Evolutionary conservation across 2,329 filamentous ascomycete genomes (phyloP).

Genomic region (Annulohypoxylon truncatum): DNA sequence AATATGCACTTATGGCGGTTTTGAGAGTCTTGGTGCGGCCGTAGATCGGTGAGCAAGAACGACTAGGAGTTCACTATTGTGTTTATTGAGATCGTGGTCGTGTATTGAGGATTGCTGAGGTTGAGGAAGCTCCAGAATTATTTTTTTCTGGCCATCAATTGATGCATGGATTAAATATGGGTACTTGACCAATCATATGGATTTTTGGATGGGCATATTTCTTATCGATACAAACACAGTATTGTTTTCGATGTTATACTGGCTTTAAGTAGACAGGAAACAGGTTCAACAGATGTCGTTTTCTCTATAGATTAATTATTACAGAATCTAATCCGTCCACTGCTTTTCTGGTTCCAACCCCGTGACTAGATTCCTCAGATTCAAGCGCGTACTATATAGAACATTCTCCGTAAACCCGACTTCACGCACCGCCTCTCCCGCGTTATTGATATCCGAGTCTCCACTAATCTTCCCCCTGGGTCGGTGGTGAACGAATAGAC

Average conservation of each 20-base stretch:
- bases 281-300: no score
- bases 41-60: no score
- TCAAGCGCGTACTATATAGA: constrained; percentile 49
- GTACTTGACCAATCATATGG: not conserved
- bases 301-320: not conserved
- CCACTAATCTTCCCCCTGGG: constrained; percentile 45
- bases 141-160: constrained; percentile 36
- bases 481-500: constrained; percentile 52
- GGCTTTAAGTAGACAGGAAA: no score
- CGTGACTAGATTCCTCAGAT: constrained; percentile 48
- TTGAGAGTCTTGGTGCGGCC: not conserved
- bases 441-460: constrained; percentile 51
- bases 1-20: not conserved
- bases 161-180: constrained; percentile 30
- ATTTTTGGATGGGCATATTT: not conserved
- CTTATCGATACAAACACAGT: constrained; percentile 1
- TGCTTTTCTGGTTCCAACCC: constrained; percentile 45
- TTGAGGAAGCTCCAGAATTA: constrained; percentile 17
- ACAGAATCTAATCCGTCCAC: constrained; percentile 29
- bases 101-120: constrained; percentile 4
- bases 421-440: constrained; percentile 43
- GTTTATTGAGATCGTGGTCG: not conserved
- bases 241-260: not conserved
- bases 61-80: not conserved
- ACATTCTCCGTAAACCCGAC: constrained; percentile 50